Conservation (phyloP, 2,329 filamentous ascomycete species). For the Sclerotinia nivalis region DNA sequence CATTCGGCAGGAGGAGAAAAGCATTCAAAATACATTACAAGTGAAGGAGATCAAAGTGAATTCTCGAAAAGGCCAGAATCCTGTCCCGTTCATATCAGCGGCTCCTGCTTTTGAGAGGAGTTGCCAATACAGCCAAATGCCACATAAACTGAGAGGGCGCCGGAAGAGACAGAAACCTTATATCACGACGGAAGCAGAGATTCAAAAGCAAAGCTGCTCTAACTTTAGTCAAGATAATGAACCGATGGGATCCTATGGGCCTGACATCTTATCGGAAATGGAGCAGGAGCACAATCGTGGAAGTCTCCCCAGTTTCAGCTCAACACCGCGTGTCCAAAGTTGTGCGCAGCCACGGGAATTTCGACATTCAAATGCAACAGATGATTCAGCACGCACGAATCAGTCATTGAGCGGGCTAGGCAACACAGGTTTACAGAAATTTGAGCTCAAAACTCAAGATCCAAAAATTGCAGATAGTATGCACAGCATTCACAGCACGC, state of each 20-base stretch:
- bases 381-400: not conserved
- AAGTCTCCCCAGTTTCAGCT: not conserved
- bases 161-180: not conserved
- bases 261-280: not conserved
- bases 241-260: not conserved
- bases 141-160: not conserved
- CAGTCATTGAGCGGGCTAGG: no score
- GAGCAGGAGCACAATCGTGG: not conserved
- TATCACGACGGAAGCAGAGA: not conserved
- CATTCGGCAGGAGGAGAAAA: constrained; percentile 4
- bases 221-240: not conserved
- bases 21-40: not conserved
- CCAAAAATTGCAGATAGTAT: not conserved
- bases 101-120: not conserved
- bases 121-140: not conserved
- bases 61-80: not conserved
- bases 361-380: not conserved
- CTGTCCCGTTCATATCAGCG: not conserved
- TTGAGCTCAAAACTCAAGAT: not conserved
- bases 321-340: not conserved
- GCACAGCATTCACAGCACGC: not conserved
- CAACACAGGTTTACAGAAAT: not conserved
- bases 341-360: not conserved
- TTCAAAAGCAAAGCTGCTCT: not conserved
- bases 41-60: not conserved